These are phyloP conservation scores for Globisporangium polare DNA, from an alignment of 352 stramenopile genomes.

Conservation along the genomic window DNA sequence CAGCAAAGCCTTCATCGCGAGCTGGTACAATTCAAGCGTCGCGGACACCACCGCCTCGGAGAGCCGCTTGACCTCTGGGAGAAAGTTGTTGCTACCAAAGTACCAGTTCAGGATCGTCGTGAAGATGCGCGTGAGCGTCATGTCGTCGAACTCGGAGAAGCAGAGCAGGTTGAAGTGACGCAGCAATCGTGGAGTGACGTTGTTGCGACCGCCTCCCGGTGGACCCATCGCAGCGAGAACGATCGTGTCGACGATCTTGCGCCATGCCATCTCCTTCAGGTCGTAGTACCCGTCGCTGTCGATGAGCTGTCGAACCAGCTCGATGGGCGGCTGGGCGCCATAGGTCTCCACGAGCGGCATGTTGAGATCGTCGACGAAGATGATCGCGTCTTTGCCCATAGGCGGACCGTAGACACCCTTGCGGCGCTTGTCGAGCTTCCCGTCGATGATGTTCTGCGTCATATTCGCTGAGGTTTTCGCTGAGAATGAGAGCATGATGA, in stretches of 20 bases:
- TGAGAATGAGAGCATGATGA: conserved; percentile 90
- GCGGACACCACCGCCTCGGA: conserved; percentile 81
- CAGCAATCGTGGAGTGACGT: conserved; percentile 88
- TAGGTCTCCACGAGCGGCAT: conserved; percentile 95
- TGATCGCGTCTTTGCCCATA: conserved; percentile 76
- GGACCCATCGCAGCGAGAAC: conserved; percentile 91
- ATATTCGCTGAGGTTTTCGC: conserved; percentile 93
- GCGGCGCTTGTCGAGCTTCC: conserved; percentile 92
- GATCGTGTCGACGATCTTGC: conserved; percentile 89
- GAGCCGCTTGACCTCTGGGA: conserved; percentile 65
- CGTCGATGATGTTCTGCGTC: conserved; percentile 95
- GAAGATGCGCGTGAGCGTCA: conserved; percentile 92
- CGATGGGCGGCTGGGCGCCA: conserved; percentile 90
- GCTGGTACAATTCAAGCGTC: conserved; percentile 90
- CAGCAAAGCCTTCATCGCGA: conserved; percentile 79
- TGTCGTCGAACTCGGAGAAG: conserved; percentile 93
- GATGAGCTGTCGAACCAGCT: conserved; percentile 90
- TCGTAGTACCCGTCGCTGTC: conserved; percentile 92
- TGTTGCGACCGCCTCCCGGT: conserved; percentile 87
- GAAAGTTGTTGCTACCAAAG: conserved; percentile 64
- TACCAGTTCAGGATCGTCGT: conserved; percentile 89
- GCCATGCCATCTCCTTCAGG: conserved; percentile 92
- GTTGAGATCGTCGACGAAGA: conserved; percentile 95
- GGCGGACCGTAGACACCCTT: conserved; percentile 91
- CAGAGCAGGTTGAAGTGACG: conserved; percentile 93